These are phyloP conservation scores for Cladosporium sphaerospermum DNA, from an alignment of 2,329 filamentous ascomycete genomes.

Conservation along the genomic window DNA sequence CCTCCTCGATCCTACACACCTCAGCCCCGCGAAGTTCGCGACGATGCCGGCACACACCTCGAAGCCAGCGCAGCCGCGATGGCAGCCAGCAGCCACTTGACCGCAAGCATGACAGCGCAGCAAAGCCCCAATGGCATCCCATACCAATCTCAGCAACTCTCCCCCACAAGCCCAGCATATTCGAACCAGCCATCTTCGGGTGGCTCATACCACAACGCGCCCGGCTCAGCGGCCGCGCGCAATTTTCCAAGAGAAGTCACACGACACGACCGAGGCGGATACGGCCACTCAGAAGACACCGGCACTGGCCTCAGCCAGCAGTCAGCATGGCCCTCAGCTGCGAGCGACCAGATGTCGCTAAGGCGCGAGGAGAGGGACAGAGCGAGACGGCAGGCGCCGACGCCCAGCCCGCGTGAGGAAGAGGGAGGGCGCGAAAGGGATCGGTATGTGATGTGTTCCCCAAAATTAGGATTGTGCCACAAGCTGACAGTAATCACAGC, in stretches of 20 bases:
- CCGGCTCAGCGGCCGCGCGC: conserved; percentile 22
- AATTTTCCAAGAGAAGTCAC: conserved; percentile 22
- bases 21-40: conserved; percentile 26
- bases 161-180: conserved; percentile 46
- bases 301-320: conserved; percentile 22
- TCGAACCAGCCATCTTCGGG: conserved; percentile 26
- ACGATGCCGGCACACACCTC: conserved; percentile 30
- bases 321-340: conserved; percentile 18
- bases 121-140: conserved; percentile 33
- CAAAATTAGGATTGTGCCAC: neutral
- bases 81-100: conserved; percentile 46
- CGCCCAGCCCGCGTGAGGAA: conserved; percentile 27
- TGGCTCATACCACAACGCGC: conserved; percentile 22
- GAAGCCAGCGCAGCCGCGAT: conserved; percentile 47
- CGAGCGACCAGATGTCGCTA: conserved; percentile 12
- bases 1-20: conserved; percentile 28
- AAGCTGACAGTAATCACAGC: conserved; percentile 4
- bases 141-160: conserved; percentile 34
- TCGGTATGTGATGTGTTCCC: conserved; percentile 14
- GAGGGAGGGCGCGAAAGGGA: conserved; percentile 19
- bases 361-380: conserved; percentile 21
- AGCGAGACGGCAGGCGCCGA: conserved; percentile 22
- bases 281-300: conserved; percentile 21
- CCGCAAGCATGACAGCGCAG: conserved; percentile 41
- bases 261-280: conserved; percentile 5